Conservation (phyloP, 768 basidiomycete species). For the Calocybe gangraenosa region DNA sequence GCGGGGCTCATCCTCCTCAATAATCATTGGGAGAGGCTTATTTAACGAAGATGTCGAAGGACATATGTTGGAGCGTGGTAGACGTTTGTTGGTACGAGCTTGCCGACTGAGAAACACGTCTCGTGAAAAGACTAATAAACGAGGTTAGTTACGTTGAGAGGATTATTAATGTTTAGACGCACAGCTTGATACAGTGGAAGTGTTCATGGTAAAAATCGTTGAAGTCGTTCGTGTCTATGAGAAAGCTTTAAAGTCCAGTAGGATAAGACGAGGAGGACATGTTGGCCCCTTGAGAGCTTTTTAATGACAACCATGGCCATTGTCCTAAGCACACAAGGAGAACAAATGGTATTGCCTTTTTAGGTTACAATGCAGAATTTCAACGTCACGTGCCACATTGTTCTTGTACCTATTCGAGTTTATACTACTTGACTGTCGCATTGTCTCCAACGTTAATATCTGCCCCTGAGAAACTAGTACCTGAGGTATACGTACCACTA, state of each 20-base stretch:
- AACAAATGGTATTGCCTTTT: constrained; percentile 22
- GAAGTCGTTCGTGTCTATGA: constrained; percentile 12
- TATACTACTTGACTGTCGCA: too few species aligned
- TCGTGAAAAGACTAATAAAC: constrained; percentile 26
- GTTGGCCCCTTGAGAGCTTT: constrained; percentile 10
- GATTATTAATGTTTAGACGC: constrained; percentile 11
- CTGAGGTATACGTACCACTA: too few species aligned
- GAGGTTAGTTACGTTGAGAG: constrained; percentile 6
- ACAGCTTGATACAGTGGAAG: constrained; percentile 25
- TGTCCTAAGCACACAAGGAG: constrained; percentile 24
- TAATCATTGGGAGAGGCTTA: constrained; percentile 25
- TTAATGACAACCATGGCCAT: constrained; percentile 10
- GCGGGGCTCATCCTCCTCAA: constrained; percentile 28
- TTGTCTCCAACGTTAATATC: too few species aligned
- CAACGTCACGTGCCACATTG: constrained; percentile 11
- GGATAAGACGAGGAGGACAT: constrained; percentile 16
- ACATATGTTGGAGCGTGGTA: constrained; percentile 8
- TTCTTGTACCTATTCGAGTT: constrained; percentile 1
- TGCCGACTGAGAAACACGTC: constrained; percentile 27
- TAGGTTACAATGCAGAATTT: constrained; percentile 18
- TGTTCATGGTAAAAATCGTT: constrained; percentile 23
- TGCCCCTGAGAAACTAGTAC: too few species aligned
- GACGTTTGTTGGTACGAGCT: constrained; percentile 23
- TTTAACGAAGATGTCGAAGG: constrained; percentile 15
- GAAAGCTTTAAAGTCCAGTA: constrained; percentile 12